Conservation (phyloP, 208 protist genomes). For the Dictyostelium gargantuum region DNA sequence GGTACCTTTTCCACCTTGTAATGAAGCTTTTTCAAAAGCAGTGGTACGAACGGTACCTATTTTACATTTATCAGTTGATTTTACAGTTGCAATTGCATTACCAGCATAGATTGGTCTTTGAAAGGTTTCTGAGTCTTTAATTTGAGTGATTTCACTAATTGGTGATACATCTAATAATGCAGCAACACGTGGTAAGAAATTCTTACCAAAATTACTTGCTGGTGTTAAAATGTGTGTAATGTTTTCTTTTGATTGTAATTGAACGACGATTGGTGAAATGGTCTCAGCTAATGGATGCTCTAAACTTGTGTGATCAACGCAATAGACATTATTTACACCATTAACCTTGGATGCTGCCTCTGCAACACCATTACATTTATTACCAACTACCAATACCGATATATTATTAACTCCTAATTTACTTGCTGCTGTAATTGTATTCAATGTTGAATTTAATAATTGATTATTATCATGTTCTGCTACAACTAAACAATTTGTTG, state of each 20-base stretch:
- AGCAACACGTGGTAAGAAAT: conserved; percentile 93
- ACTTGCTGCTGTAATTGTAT: conserved; percentile 90
- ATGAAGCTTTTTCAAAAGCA: conserved; percentile 85
- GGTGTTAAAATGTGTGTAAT: conserved; percentile 95
- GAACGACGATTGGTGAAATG: conserved; percentile 21
- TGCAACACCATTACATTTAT: conserved; percentile 64
- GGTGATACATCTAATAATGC: conserved; percentile 90
- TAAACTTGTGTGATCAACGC: conserved; percentile 84
- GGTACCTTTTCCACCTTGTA: conserved; percentile 1
- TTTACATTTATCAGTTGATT: conserved; percentile 92
- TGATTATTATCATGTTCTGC: conserved; percentile 81
- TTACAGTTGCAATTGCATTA: conserved; percentile 96
- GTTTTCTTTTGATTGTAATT: conserved; percentile 73
- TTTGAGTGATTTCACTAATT: conserved; percentile 92
- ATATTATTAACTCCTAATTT: conserved; percentile 79
- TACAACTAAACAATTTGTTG: conserved; percentile 44
- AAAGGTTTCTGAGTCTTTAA: conserved; percentile 94
- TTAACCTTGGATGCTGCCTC: conserved; percentile 74
- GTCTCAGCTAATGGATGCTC: conserved; percentile 89
- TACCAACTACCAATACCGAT: conserved; percentile 89
- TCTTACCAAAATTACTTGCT: conserved; percentile 94
- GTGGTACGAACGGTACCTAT: conserved; percentile 95
- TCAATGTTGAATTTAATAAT: conserved; percentile 87
- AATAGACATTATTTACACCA: conserved; percentile 89
- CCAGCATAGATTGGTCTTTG: conserved; percentile 95